These are phyloP conservation scores for Abortiporus biennis DNA, from an alignment of 1,284 basidiomycete genomes.

Conservation along the genomic window DNA sequence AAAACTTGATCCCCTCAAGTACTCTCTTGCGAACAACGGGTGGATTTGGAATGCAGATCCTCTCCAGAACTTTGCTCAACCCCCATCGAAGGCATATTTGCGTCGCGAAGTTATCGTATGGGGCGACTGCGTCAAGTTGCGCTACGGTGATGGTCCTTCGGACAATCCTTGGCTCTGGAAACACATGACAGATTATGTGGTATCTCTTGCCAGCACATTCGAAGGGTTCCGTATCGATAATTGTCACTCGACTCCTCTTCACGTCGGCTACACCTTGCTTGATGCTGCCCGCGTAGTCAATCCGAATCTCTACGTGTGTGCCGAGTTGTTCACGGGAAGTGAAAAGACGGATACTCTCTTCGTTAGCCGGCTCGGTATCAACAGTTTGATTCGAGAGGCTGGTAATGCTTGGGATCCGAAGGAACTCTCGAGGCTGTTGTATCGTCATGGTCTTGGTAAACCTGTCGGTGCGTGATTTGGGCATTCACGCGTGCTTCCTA, in stretches of 20 bases:
- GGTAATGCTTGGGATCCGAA: constrained; percentile 88
- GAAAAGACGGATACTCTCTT: constrained; percentile 92
- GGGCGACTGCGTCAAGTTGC: constrained; percentile 97
- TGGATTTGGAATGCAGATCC: constrained; percentile 99
- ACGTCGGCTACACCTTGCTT: constrained; percentile 88
- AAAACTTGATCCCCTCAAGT: constrained; percentile 58
- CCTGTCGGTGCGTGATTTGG: constrained; percentile 66
- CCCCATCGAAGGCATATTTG: constrained; percentile 93
- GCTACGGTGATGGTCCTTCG: constrained; percentile 75
- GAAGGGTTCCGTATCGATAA: constrained; percentile 98
- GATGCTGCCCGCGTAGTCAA: constrained; percentile 87
- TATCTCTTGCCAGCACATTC: constrained; percentile 74
- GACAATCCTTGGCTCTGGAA: constrained; percentile 95
- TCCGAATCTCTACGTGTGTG: constrained; percentile 92
- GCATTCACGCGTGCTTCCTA: no score
- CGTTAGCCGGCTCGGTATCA: constrained; percentile 86
- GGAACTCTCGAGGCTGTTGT: constrained; percentile 80
- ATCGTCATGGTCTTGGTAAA: constrained; percentile 85
- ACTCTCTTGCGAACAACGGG: constrained; percentile 93
- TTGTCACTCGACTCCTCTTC: constrained; percentile 94
- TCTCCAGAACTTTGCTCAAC: constrained; percentile 90
- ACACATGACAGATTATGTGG: constrained; percentile 88
- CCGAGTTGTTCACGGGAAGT: constrained; percentile 94
- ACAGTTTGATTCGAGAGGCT: constrained; percentile 87
- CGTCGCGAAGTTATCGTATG: constrained; percentile 95